Evolutionary conservation across 2,329 filamentous ascomycete species (phyloP).

Genomic region (Alternaria gansuensis): DNA sequence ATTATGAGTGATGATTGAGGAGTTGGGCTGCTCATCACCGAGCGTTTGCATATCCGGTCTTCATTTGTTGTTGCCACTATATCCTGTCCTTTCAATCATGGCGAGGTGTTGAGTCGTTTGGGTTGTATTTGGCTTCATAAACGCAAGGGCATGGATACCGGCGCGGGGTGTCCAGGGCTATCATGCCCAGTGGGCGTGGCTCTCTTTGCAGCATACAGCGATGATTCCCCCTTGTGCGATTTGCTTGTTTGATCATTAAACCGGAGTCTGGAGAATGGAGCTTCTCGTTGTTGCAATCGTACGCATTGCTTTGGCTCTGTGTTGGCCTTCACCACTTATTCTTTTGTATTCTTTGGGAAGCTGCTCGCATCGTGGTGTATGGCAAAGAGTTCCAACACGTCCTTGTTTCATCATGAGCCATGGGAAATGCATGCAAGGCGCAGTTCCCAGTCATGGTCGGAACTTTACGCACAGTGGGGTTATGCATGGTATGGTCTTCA

Average conservation of each 20-base stretch:
- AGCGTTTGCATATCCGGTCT: conserved; percentile 42
- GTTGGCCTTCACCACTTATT: conserved; percentile 1
- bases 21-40: conserved; percentile 46
- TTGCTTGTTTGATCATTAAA: conserved; percentile 42
- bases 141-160: conserved; percentile 53
- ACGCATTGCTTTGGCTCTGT: conserved; percentile 14
- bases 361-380: conserved; percentile 20
- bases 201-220: conserved; percentile 56
- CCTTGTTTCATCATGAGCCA: neutral
- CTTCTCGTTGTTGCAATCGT: conserved; percentile 17
- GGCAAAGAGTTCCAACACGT: conserved; percentile 10
- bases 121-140: conserved; percentile 44
- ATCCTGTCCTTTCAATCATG: conserved; percentile 56
- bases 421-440: neutral
- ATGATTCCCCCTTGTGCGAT: conserved; percentile 57
- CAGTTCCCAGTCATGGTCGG: conserved; percentile 21
- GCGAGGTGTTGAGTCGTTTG: conserved; percentile 53
- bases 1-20: conserved; percentile 49
- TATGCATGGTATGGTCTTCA: conserved; percentile 33
- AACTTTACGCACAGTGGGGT: conserved; percentile 19
- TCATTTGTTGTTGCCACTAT: conserved; percentile 50
- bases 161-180: conserved; percentile 48
- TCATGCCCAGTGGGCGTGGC: conserved; percentile 48
- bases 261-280: conserved; percentile 40
- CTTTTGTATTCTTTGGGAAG: neutral